Percentiles rank a stretch among this genome's conserved stretches.
Evolutionary conservation across 179 eudicot species (phyloP).

Genomic region (Amaranthus tricolor): DNA sequence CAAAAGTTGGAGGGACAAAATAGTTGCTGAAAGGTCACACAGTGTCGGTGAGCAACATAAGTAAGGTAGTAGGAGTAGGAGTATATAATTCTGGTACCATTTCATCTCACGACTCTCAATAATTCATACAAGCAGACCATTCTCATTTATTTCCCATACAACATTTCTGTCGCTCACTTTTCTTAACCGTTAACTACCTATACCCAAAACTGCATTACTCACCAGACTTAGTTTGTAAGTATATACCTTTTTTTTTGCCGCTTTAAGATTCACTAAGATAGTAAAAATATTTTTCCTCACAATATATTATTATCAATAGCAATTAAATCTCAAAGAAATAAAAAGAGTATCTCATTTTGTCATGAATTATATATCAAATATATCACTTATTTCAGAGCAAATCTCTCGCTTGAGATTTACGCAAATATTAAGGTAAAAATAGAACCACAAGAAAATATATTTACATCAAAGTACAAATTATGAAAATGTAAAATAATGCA

Average conservation of each 20-base stretch:
- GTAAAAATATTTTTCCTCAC: not conserved
- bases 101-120: not conserved
- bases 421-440: too few relatives aligned
- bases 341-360: not conserved
- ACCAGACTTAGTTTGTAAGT: not conserved
- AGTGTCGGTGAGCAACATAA: slow-evolving; percentile 26
- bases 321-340: too few relatives aligned
- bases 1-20: not conserved
- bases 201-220: not conserved
- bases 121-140: not conserved
- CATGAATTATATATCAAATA: too few relatives aligned
- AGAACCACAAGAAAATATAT: too few relatives aligned
- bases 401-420: too few relatives aligned
- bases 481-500: too few relatives aligned
- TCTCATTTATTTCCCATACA: not conserved
- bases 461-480: too few relatives aligned
- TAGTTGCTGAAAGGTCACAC: not conserved
- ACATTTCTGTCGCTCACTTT: not conserved
- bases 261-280: not conserved
- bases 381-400: too few relatives aligned
- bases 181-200: not conserved
- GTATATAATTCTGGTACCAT: not conserved
- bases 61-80: not conserved
- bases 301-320: not conserved
- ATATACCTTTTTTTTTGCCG: too few relatives aligned